Evolutionary conservation across 2,329 filamentous ascomycete species (phyloP), one percentile per base, ranked within the genome.

Genomic region (Ascochyta fabae): DNA sequence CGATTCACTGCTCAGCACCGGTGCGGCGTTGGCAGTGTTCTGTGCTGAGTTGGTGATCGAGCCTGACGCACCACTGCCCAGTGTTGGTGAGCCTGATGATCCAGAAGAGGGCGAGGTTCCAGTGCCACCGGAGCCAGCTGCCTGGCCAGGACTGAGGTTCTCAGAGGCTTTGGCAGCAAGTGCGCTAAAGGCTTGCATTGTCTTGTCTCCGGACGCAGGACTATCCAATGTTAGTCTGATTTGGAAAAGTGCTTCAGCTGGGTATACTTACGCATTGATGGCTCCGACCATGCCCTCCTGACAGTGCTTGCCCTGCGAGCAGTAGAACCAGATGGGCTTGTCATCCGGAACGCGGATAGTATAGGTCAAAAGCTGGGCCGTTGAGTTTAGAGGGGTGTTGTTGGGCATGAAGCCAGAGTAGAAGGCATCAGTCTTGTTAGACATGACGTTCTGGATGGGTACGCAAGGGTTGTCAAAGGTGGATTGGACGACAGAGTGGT

Each of bases 401-500:
- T 86, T 87, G 60, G 86, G 84, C 78, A 86, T 83, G 79, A 85
- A 90, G 56, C 88, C 88, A 13, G 79, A 81, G 67, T 83, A 88
- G 78, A 93, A 82, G 59, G 79, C 71, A 68, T 83, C 83, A 56
- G 77, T 78, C 77, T 81, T 79, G 74, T 79, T 74, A 51, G 65
- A 36, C 64, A 70, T 66, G 43, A 73, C 61, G 62, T 79, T 76
- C 60, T 72, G 65, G 64, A 89, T 84, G 46, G 89, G 88, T 26
- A 82, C 73, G 78, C 90, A 92, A 12, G 89, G 89, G 52, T 83
- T 76, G 66, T 88, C 86, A 68, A 93, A 94, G 67, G 82, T 86
- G 42, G 90, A 91, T 79, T 92, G 89, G 15, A 87, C 89, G 54
- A 92, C 86, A 46, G 89, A 92, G 83, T 94, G 90, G 80, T 93